These are phyloP conservation scores for Moesziomyces antarcticus DNA, from an alignment of 1,284 basidiomycete species.

Conservation along the genomic window DNA sequence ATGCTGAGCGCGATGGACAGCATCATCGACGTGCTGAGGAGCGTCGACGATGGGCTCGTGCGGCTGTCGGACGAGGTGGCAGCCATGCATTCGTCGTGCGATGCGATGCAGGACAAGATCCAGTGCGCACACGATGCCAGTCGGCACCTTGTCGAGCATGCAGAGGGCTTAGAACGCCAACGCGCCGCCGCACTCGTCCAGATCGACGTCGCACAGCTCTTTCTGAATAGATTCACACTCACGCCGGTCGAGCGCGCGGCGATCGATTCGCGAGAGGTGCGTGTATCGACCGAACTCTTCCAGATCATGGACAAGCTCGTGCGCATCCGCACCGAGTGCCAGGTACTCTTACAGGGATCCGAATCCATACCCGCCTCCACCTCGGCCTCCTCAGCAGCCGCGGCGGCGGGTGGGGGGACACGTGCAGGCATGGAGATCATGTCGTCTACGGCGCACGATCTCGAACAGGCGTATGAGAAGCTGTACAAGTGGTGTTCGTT, in stretches of 20 bases:
- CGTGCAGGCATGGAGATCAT: constrained; percentile 76
- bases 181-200: constrained; percentile 55
- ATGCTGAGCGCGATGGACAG: constrained; percentile 81
- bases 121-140: constrained; percentile 23
- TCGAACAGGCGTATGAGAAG: constrained; percentile 91
- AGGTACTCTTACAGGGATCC: constrained; percentile 81
- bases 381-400: constrained; percentile 82
- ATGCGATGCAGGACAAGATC: constrained; percentile 32
- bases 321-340: constrained; percentile 83
- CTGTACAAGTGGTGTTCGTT: constrained; percentile 85
- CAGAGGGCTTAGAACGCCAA: constrained; percentile 37
- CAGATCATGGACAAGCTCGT: constrained; percentile 86
- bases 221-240: constrained; percentile 87
- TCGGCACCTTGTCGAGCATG: constrained; percentile 48
- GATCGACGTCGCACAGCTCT: constrained; percentile 79
- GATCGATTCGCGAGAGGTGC: constrained; percentile 81
- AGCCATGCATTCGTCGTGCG: constrained; percentile 36
- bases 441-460: constrained; percentile 75
- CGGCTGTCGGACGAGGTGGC: constrained; percentile 32
- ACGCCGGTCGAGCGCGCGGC: constrained; percentile 78
- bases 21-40: constrained; percentile 83
- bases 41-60: constrained; percentile 78
- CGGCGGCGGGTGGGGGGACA: constrained; percentile 71
- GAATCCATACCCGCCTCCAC: constrained; percentile 76
- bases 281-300: constrained; percentile 80